Conservation (phyloP, 805 yeast species). For the Candida taoyuanica region DNA sequence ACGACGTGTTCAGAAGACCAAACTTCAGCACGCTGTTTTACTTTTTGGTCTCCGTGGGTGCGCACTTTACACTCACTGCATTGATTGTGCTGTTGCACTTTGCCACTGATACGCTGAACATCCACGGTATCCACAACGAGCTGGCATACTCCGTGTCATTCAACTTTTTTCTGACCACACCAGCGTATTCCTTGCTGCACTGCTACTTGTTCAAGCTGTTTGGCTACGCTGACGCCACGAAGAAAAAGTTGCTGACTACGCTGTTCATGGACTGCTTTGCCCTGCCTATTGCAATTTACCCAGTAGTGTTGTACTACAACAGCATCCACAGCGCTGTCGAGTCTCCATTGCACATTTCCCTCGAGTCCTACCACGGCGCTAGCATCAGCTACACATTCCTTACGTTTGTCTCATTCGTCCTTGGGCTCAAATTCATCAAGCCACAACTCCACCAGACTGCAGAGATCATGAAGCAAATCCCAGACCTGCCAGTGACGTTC, state of each 20-base stretch:
- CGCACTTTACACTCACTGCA: constrained; percentile 14
- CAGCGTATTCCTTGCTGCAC: constrained; percentile 16
- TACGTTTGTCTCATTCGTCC: constrained; percentile 13
- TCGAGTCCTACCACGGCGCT: constrained; percentile 1
- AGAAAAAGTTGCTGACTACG: constrained; percentile 1
- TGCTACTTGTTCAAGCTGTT: constrained; percentile 20
- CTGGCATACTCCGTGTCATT: constrained; percentile 4
- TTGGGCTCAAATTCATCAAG: constrained; percentile 11
- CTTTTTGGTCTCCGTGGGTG: constrained; percentile 20
- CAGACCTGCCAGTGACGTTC: constrained; percentile 26
- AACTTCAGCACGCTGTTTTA: constrained; percentile 7
- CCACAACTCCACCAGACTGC: constrained; percentile 10
- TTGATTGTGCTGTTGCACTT: constrained; percentile 7
- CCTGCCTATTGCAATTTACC: constrained; percentile 18
- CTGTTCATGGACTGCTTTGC: constrained; percentile 17
- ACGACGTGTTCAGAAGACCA: constrained; percentile 26
- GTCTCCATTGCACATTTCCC: constrained; percentile 22
- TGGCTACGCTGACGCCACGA: constrained; percentile 10
- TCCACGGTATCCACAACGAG: constrained; percentile 14
- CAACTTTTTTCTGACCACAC: constrained; percentile 16
- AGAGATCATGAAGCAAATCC: constrained; percentile 21
- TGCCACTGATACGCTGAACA: constrained; percentile 11
- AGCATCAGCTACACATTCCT: constrained; percentile 12
- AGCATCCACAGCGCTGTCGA: constrained; percentile 20
- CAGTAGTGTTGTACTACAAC: constrained; percentile 14